phyloP scores from a whole-genome alignment of 768 basidiomycete species.

The Crassisporium funariophilum region DNA sequence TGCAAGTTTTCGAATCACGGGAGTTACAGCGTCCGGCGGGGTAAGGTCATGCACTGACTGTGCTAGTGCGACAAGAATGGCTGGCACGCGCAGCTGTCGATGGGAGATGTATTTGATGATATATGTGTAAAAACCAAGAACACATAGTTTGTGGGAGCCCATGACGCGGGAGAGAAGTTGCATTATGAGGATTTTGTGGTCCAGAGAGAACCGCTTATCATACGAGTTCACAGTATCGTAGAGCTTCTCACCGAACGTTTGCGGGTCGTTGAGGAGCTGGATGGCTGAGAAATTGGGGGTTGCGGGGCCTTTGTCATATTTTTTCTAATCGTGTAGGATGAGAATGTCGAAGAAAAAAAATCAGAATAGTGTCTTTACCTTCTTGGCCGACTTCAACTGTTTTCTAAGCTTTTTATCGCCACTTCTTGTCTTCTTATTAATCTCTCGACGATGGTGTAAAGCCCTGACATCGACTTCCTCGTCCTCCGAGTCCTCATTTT shows the following conservation, averaged over 20 bases:
- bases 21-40: constrained; percentile 88
- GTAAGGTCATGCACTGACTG: constrained; percentile 95
- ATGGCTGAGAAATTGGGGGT: constrained; percentile 87
- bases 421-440: constrained; percentile 91
- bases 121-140: constrained; percentile 95
- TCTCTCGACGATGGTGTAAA: constrained; percentile 83
- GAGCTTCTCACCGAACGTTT: constrained; percentile 92
- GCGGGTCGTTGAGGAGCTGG: constrained; percentile 92
- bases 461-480: constrained; percentile 73
- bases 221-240: constrained; percentile 81
- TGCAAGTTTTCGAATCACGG: constrained; percentile 89
- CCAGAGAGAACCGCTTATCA: constrained; percentile 94
- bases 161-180: constrained; percentile 93
- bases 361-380: constrained; percentile 42
- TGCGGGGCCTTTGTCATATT: constrained; percentile 27
- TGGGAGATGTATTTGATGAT: constrained; percentile 92
- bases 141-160: constrained; percentile 89
- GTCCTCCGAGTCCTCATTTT: constrained; percentile 71
- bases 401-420: constrained; percentile 81
- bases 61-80: constrained; percentile 91
- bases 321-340: constrained; percentile 31
- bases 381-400: constrained; percentile 71
- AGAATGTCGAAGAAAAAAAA: background rate
- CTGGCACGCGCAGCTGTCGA: constrained; percentile 88
- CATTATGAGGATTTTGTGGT: constrained; percentile 97